These are phyloP conservation scores for Sordariomycetes sp. DNA, from an alignment of 2,329 filamentous ascomycete genomes.

Conservation along the genomic window DNA sequence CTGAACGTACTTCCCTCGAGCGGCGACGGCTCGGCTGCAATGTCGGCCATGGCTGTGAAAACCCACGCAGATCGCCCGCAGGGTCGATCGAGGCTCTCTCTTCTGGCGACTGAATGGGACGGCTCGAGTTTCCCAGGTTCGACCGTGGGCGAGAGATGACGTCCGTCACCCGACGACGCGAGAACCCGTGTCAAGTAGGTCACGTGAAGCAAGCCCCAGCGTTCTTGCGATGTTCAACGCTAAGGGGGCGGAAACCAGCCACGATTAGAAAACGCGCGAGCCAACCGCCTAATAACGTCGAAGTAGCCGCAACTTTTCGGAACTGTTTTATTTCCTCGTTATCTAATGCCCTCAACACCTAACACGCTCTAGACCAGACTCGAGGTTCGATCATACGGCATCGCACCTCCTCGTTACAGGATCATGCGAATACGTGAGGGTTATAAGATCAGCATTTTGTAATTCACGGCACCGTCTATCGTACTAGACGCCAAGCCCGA, in stretches of 20 bases:
- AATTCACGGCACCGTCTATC: no score
- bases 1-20: constrained; percentile 28
- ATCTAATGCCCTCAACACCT: no score
- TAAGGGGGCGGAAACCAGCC: not conserved
- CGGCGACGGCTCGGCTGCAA: constrained; percentile 19
- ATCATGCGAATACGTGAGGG: no score
- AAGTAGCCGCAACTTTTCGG: no score
- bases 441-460: no score
- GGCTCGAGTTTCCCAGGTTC: not conserved
- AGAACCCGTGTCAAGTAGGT: not conserved
- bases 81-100: not conserved
- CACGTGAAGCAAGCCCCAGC: not conserved
- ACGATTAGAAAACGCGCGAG: not conserved
- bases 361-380: no score
- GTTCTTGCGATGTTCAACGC: not conserved
- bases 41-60: not conserved
- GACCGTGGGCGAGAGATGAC: not conserved
- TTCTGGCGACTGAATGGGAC: not conserved
- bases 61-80: not conserved
- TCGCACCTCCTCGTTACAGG: no score
- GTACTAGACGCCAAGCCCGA: no score
- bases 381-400: no score
- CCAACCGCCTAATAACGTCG: no score
- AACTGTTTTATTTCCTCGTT: no score
- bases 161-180: not conserved